Base-by-base conservation (phyloP, 2,329 filamentous ascomycete species). In the Sporothrix variecibatus region DNA sequence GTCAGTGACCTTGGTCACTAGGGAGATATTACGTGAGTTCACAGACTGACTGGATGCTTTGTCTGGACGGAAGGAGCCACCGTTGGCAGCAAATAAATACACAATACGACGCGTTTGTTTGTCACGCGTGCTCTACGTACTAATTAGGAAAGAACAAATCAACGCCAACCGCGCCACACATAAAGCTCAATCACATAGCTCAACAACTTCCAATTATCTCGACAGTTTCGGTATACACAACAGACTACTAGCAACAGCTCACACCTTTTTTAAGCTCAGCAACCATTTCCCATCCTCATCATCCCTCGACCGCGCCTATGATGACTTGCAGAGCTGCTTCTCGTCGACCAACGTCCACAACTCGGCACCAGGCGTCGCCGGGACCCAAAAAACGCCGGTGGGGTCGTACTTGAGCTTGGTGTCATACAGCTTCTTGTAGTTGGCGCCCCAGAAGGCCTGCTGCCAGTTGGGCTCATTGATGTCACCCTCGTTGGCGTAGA, bases 341-440 rank as follows among this genome's bases (percentile, higher is more conserved):
- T 76, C 64, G 51, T 75, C 71, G 20, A 75, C 64, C 15, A 77
- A 72, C 31, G 70, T 73, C 76, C 76, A 77, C 28, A 49, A 38
- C 68, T 77, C 75, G 3, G 74, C 75, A 4, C 76, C 76, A 9
- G 76, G 73, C 20, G 71, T 76, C 38, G 74, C 71, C 60, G 75
- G 70, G 1, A 72, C 64, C 73, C 75, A 76, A 53, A 79, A 79
- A 6, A 80, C 75, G 20, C 77, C 78, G 8, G 70, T 65, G 0
- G 77, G 78, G 51, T 80, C 79, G 67, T 78, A 79, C 70, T 76
- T 76, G 38, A 74, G 67, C 75, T 78, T 78, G 28, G 77, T 76
- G 6, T 73, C 51, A 34, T 71, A 60, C 43, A 79, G 72, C 34
- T 70, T 74, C 28, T 74, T 74, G 70, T 77, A 77, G 43, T 73